phyloP scores from a whole-genome alignment of 345 rosid genomes.

The Lenwebbia sp. region DNA sequence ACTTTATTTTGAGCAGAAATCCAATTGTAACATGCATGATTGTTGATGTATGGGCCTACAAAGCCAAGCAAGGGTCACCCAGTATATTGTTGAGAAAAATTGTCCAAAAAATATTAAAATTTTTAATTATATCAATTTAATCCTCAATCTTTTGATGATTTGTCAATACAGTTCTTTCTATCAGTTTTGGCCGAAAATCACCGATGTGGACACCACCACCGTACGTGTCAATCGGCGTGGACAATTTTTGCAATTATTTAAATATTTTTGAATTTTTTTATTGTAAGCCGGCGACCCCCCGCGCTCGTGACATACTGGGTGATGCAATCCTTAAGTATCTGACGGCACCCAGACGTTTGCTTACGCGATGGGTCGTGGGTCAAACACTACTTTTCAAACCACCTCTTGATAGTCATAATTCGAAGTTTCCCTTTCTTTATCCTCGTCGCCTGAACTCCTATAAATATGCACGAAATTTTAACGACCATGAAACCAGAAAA shows the following conservation, averaged over 20 bases:
- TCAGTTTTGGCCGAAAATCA: background rate
- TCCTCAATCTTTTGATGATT: rapidly evolving
- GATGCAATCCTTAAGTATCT: background rate
- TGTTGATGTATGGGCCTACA: background rate
- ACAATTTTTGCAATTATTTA: background rate
- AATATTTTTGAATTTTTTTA: background rate
- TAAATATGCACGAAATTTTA: background rate
- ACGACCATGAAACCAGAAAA: background rate
- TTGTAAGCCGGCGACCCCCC: background rate
- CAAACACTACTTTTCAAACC: background rate
- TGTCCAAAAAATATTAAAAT: background rate
- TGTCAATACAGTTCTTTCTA: rapidly evolving
- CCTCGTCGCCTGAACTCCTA: background rate
- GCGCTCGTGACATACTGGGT: background rate
- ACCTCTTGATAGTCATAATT: background rate
- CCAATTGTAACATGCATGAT: background rate
- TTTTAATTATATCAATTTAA: background rate
- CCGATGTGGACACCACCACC: rapidly evolving
- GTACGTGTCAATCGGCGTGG: rapidly evolving
- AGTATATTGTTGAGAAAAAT: background rate
- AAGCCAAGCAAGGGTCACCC: rapidly evolving
- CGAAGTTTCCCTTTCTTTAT: background rate
- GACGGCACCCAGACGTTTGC: background rate
- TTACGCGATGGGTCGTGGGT: background rate
- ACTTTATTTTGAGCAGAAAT: background rate